These are phyloP conservation scores for Astrothelium macrocarpum DNA, from an alignment of 495 filamentous ascomycete genomes.

Conservation along the genomic window DNA sequence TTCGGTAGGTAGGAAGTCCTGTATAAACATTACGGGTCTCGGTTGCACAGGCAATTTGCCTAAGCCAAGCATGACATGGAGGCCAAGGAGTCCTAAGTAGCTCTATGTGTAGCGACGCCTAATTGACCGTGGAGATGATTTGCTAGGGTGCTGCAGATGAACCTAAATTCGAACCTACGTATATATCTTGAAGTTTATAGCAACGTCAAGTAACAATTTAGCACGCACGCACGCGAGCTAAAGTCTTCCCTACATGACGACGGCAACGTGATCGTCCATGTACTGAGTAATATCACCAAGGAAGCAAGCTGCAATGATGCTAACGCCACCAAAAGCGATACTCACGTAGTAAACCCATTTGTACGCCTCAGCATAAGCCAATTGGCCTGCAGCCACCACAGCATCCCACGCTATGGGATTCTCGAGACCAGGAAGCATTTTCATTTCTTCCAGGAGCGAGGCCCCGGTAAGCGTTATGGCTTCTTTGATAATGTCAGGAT, in stretches of 20 bases:
- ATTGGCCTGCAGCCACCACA: conserved; percentile 52
- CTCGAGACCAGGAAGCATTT: conserved; percentile 46
- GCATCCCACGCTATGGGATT: conserved; percentile 44
- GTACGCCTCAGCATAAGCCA: conserved; percentile 54
- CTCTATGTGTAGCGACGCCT: no score
- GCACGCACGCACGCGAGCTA: no score
- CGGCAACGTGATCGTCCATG: conserved; percentile 61
- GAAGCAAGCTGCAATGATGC: conserved; percentile 53
- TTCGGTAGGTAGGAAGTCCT: no score
- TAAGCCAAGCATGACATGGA: no score
- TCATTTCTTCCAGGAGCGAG: conserved; percentile 44
- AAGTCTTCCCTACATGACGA: conserved; percentile 45
- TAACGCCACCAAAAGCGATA: conserved; percentile 55
- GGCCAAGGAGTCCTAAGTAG: no score
- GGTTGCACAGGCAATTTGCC: no score
- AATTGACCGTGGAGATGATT: no score
- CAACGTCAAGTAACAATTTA: no score
- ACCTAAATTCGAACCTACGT: no score
- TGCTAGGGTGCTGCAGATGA: no score
- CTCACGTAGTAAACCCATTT: conserved; percentile 59
- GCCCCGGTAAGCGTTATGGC: conserved; percentile 50
- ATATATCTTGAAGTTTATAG: no score
- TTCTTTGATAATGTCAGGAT: conserved; percentile 31
- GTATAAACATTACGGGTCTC: no score
- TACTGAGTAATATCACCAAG: conserved; percentile 55